Base-by-base conservation (phyloP, 1,139 yeast genomes). In the Trichomonascaceae sp. region DNA sequence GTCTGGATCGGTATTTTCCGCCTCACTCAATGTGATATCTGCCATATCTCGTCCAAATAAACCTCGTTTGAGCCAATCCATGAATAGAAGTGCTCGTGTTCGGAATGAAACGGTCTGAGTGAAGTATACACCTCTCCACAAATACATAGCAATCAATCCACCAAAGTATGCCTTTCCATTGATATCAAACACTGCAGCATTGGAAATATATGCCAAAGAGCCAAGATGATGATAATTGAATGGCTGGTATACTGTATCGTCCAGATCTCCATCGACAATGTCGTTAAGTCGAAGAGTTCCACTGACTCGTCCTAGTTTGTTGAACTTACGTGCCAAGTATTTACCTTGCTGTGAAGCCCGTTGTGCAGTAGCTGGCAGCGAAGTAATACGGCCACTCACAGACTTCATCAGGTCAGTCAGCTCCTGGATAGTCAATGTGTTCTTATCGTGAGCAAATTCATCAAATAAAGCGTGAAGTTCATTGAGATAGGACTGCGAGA, bases 331-430 rank as follows among this genome's bases (percentile, higher is more conserved):
- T 54, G 83, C 87, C 27, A 83, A 65, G 61, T 82, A 83, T 51
- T 71, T 70, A 55, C 87, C 87, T 64, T 83, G 86, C 67, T 83
- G 87, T 59, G 78, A 74, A 1, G 87, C 87, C 52, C 86, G 74
- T 67, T 82, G 87, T 9, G 87, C 87, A 2, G 87, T 83, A 12
- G 86, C 85, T 1, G 87, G 86, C 59, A 83, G 67, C 1, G 85
- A 79, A 3, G 86, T 82, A 53, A 83, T 79, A 65, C 80, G 80
- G 17, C 81, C 74, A 63, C 83, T 85, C 47, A 82, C 78, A 52
- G 78, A 79, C 56, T 74, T 70, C 54, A 83, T 70, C 57, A 82
- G 64, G 8, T 70, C 67, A 24, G 78, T 69, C 32, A 82, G 72
- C 58, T 82, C 83, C 47, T 74, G 71, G 58, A 80, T 75, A 17